Percentiles rank a stretch among this genome's conserved stretches.
Conservation (phyloP, 2,329 filamentous ascomycete species). For the Arthrinium phaeospermum region DNA sequence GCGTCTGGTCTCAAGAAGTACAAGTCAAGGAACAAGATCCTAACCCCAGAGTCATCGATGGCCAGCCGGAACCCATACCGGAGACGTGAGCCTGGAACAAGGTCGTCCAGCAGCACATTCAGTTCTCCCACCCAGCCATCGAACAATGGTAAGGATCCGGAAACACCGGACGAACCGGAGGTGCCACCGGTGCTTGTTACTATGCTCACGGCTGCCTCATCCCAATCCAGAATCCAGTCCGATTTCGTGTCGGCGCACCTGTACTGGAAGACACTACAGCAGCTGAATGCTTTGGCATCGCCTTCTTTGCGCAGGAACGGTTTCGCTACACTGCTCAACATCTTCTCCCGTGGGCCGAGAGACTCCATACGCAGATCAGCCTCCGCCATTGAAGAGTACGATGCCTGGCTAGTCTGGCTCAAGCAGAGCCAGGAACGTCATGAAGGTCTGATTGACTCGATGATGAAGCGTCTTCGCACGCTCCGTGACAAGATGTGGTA, state of each 20-base stretch:
- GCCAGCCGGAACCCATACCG: conserved; percentile 66
- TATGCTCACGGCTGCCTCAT: conserved; percentile 78
- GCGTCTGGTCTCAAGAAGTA: conserved; percentile 67
- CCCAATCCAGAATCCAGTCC: conserved; percentile 76
- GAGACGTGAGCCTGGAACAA: conserved; percentile 37
- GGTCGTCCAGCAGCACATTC: conserved; percentile 32
- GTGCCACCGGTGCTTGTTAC: conserved; percentile 61
- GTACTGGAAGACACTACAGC: conserved; percentile 83
- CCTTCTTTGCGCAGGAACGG: conserved; percentile 69
- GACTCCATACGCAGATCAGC: conserved; percentile 73
- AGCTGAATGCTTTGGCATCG: conserved; percentile 68
- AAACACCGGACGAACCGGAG: conserved; percentile 47
- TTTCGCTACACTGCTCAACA: conserved; percentile 73
- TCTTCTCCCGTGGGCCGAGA: conserved; percentile 74
- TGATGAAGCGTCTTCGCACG: conserved; percentile 75
- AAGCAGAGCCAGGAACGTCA: conserved; percentile 82
- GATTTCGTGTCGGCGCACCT: conserved; percentile 85
- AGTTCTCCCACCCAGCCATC: conserved; percentile 36
- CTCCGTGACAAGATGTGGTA: conserved; percentile 99
- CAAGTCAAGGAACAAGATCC: conserved; percentile 63
- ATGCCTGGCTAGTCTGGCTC: conserved; percentile 82
- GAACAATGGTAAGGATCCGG: conserved; percentile 29
- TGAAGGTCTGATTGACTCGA: conserved; percentile 73
- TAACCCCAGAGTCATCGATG: conserved; percentile 56
- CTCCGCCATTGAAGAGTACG: conserved; percentile 77